A percentile compares a stretch with the other conserved stretches of the same genome.
These are phyloP conservation scores for Chondrus crispus DNA, from an alignment of 23 red algal species.

Conservation along the genomic window DNA sequence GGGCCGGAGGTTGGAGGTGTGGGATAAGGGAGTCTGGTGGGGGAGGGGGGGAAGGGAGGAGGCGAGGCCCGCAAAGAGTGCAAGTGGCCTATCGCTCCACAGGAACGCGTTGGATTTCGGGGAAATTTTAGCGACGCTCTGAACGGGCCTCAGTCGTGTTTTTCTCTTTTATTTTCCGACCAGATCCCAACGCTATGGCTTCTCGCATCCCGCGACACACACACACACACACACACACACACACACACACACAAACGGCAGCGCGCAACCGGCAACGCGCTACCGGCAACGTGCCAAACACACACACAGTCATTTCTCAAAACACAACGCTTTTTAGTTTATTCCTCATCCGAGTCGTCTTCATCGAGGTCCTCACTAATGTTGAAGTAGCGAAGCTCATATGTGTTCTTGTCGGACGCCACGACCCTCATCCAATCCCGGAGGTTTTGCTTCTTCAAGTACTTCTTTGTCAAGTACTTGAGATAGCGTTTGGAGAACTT, in stretches of 20 bases:
- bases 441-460: conserved; percentile 91
- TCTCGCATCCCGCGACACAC: too few species aligned
- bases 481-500: conserved; percentile 91
- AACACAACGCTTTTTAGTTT: too few species aligned
- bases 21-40: neutral
- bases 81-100: too few species aligned
- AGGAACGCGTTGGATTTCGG: too few species aligned
- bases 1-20: neutral
- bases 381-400: conserved; percentile 92
- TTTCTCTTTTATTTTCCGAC: too few species aligned
- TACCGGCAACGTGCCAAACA: too few species aligned
- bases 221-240: neutral
- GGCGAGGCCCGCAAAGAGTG: neutral
- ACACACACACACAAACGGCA: neutral
- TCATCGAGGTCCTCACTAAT: conserved; percentile 87
- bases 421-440: conserved; percentile 92
- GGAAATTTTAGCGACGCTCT: too few species aligned
- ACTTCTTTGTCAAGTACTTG: conserved; percentile 93
- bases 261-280: too few species aligned
- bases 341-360: conserved; percentile 72
- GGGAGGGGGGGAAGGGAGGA: neutral
- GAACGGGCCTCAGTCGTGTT: too few species aligned
- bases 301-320: too few species aligned
- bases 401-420: conserved; percentile 77
- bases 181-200: too few species aligned